Evolutionary conservation across 345 rosid genomes (phyloP).

Genomic region (Geranium rotundifolium): DNA sequence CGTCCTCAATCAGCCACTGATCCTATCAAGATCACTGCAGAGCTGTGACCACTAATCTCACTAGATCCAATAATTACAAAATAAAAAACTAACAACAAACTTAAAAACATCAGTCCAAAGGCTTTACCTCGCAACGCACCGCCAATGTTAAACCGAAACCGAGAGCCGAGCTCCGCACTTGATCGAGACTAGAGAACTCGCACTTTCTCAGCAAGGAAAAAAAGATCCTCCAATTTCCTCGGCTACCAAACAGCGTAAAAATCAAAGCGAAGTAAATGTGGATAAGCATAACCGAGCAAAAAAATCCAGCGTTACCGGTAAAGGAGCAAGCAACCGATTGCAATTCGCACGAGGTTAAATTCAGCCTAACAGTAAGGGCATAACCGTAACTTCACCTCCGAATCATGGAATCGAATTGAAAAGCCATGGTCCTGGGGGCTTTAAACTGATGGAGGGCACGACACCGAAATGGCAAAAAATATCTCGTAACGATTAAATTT

Average conservation of each 20-base stretch:
- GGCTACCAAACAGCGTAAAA: neutral
- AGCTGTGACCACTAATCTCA: neutral
- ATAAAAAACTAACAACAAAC: no score
- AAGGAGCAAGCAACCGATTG: neutral
- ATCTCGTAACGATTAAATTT: neutral
- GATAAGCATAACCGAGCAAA: no score
- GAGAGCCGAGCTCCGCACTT: neutral
- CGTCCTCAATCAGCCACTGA: neutral
- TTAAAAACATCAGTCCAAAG: neutral
- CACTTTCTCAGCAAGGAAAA: neutral
- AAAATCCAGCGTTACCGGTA: no score
- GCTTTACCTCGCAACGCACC: neutral
- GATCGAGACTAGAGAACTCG: neutral
- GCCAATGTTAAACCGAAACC: neutral
- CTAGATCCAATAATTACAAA: neutral
- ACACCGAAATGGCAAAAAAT: neutral
- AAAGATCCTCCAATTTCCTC: neutral
- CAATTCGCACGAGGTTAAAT: neutral
- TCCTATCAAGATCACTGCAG: neutral
- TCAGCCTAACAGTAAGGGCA: neutral
- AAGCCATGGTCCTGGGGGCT: neutral
- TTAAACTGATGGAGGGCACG: neutral
- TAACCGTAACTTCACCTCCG: neutral
- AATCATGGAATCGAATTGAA: neutral
- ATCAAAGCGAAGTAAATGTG: no score